Evolutionary conservation across 805 yeast species (phyloP).

Genomic region (Lachancea sp.): DNA sequence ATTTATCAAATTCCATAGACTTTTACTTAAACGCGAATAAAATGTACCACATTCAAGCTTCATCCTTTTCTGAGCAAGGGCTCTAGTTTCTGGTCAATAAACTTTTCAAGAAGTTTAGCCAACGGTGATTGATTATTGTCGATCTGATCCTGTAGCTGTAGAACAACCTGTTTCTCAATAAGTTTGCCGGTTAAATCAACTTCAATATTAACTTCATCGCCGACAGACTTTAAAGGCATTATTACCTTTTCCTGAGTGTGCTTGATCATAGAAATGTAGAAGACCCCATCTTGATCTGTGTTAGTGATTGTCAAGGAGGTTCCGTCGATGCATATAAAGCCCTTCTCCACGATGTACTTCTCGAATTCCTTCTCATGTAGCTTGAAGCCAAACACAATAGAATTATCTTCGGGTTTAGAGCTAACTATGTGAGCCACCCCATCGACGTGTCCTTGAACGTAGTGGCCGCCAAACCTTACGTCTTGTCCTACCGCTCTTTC

Average conservation of each 20-base stretch:
- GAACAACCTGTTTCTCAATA: slow-evolving; percentile 75
- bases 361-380: slow-evolving; percentile 53
- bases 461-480: slow-evolving; percentile 90
- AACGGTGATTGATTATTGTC: slow-evolving; percentile 44
- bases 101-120: slow-evolving; percentile 41
- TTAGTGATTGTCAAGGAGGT: slow-evolving; percentile 81
- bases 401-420: slow-evolving; percentile 58
- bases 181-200: slow-evolving; percentile 93
- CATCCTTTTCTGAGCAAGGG: background rate
- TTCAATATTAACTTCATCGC: slow-evolving; percentile 76
- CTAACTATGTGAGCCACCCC: slow-evolving; percentile 65
- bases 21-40: too few relatives aligned
- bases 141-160: slow-evolving; percentile 50
- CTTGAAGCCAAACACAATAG: slow-evolving; percentile 68
- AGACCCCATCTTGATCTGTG: slow-evolving; percentile 58
- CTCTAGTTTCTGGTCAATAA: slow-evolving; percentile 39
- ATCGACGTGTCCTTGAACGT: slow-evolving; percentile 97
- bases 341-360: slow-evolving; percentile 86
- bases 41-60: too few relatives aligned
- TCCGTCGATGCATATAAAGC: slow-evolving; percentile 90
- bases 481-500: slow-evolving; percentile 82
- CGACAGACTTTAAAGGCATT: slow-evolving; percentile 56
- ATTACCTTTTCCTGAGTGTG: slow-evolving; percentile 82
- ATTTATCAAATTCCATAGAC: slow-evolving; percentile 43
- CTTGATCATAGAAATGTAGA: slow-evolving; percentile 84